These are phyloP conservation scores for Pseudocercospora fuligena DNA, from an alignment of 2,329 filamentous ascomycete species.

Conservation along the genomic window DNA sequence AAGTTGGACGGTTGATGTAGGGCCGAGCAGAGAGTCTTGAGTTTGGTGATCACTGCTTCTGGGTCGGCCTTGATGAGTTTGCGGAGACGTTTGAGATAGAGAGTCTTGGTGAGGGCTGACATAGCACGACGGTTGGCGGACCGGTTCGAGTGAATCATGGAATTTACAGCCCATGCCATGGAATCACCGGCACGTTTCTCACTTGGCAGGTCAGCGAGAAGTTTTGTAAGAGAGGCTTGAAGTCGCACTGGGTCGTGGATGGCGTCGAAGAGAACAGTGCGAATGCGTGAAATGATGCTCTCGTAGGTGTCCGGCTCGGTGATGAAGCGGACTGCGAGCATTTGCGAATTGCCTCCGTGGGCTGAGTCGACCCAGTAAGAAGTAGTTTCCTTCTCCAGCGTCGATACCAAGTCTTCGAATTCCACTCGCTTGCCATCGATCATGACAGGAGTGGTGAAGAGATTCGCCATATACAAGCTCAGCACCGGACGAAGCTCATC, in stretches of 20 bases:
- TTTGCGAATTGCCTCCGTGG: conserved; percentile 77
- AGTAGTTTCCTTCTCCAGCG: conserved; percentile 89
- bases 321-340: conserved; percentile 79
- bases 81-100: conserved; percentile 85
- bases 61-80: conserved; percentile 79
- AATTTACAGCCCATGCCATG: conserved; percentile 67
- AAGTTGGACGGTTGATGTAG: conserved; percentile 87
- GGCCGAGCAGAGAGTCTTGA: conserved; percentile 74
- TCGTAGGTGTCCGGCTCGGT: conserved; percentile 88
- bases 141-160: conserved; percentile 78
- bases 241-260: conserved; percentile 77
- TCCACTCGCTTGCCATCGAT: conserved; percentile 76
- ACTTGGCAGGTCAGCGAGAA: conserved; percentile 89
- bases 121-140: conserved; percentile 78
- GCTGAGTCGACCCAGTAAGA: conserved; percentile 74
- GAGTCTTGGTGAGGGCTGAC: conserved; percentile 80
- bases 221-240: conserved; percentile 71
- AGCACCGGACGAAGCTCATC: conserved; percentile 84
- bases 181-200: conserved; percentile 81
- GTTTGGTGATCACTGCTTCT: conserved; percentile 73
- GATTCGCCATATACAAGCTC: conserved; percentile 83
- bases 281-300: conserved; percentile 80
- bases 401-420: conserved; percentile 91
- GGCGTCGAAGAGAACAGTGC: conserved; percentile 83
- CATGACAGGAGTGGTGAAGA: conserved; percentile 89